A percentile compares a stretch with the other conserved stretches of the same genome.
Conservation (phyloP, 2,329 filamentous ascomycete species). For the Claviceps sp. region DNA sequence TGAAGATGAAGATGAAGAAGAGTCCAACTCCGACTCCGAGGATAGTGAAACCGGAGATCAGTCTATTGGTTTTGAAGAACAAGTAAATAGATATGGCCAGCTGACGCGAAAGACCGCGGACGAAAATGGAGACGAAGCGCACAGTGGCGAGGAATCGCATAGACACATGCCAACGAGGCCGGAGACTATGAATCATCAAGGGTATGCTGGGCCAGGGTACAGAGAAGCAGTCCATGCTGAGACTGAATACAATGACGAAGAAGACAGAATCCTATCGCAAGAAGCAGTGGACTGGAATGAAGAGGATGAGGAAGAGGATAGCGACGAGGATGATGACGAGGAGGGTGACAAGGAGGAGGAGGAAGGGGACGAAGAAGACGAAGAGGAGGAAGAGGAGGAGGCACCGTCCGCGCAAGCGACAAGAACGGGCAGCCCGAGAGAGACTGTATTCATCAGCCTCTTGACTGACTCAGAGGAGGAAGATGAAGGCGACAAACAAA, state of each 20-base stretch:
- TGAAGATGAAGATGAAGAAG: constrained; percentile 8
- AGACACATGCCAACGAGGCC: background rate
- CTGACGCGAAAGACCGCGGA: background rate
- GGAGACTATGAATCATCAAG: background rate
- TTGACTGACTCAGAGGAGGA: constrained; percentile 26
- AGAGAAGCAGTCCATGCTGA: constrained; percentile 15
- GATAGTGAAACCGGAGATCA: constrained; percentile 8
- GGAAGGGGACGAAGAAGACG: background rate
- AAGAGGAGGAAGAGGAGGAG: constrained; percentile 6
- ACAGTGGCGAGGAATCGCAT: background rate
- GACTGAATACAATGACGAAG: constrained; percentile 9
- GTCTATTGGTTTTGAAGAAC: constrained; percentile 20
- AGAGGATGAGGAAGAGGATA: constrained; percentile 4
- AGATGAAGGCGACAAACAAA: background rate
- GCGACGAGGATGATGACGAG: constrained; percentile 5
- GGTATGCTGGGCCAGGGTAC: constrained; percentile 4
- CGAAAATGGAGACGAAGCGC: background rate
- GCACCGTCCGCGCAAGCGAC: constrained; percentile 1
- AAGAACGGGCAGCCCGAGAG: constrained; percentile 11
- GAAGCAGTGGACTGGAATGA: constrained; percentile 2
- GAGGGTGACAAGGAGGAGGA: background rate
- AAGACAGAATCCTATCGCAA: background rate
- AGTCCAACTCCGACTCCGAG: constrained; percentile 6
- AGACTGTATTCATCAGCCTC: constrained; percentile 32
- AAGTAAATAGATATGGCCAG: constrained; percentile 10